These are phyloP conservation scores for Solanum aculeatissimum DNA, from an alignment of 305 asterid species.

Conservation along the genomic window DNA sequence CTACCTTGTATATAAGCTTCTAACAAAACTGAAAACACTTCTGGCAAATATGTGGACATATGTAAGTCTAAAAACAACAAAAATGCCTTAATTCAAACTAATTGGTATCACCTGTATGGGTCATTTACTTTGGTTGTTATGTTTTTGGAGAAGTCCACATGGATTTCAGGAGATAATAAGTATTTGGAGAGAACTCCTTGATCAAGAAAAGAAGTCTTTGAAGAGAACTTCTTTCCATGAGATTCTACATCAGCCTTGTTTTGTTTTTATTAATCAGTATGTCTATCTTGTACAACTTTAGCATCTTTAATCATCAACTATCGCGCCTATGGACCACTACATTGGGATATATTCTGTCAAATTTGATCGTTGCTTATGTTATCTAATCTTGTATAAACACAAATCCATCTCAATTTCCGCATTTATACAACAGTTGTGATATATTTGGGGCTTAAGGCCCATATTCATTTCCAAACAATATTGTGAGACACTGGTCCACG, in stretches of 20 bases:
- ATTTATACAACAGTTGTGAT: not conserved
- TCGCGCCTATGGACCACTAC: not conserved
- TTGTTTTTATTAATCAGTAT: not conserved
- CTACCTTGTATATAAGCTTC: not conserved
- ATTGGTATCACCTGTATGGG: not conserved
- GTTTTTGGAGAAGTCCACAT: not conserved
- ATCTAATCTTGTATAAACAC: not conserved
- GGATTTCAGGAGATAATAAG: not conserved
- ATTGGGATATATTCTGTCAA: not conserved
- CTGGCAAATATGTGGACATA: not conserved
- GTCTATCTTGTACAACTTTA: not conserved
- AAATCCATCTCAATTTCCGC: not conserved
- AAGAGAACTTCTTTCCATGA: not conserved
- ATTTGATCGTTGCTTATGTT: not conserved
- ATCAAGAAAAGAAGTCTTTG: not conserved
- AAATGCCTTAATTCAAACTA: not conserved
- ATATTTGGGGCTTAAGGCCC: not conserved
- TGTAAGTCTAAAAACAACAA: not conserved
- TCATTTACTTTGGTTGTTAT: not conserved
- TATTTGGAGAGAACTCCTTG: not conserved
- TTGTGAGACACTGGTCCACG: not conserved
- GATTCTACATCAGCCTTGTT: not conserved
- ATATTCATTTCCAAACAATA: not conserved
- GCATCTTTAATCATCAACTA: not conserved
- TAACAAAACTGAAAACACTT: not conserved